Evolutionary conservation across 768 basidiomycete genomes (phyloP).

Genomic region (Rhodotorula sphaerocarpa): DNA sequence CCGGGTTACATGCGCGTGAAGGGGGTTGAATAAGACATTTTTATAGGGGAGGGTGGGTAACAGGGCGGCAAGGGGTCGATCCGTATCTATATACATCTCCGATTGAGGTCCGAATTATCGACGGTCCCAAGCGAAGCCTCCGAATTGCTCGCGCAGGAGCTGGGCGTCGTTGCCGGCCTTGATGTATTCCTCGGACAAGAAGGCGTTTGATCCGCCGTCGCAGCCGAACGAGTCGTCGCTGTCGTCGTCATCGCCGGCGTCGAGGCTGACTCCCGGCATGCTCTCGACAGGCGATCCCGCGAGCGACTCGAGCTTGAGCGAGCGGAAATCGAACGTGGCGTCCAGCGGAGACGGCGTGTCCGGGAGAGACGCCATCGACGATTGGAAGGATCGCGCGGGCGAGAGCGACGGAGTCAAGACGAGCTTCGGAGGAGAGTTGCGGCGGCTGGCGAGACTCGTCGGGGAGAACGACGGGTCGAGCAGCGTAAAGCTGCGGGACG

Average conservation of each 20-base stretch:
- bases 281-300: neutral
- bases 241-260: neutral
- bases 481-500: neutral
- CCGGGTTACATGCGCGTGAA: no score
- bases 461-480: slow-evolving; percentile 1
- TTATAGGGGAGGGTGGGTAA: no score
- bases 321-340: slow-evolving; percentile 22
- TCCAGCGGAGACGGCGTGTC: slow-evolving; percentile 17
- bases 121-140: slow-evolving; percentile 9
- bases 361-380: neutral
- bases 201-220: neutral
- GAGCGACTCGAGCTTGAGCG: slow-evolving; percentile 22
- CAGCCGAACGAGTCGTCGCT: slow-evolving; percentile 6
- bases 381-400: slow-evolving; percentile 2
- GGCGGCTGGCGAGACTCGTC: neutral
- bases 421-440: slow-evolving; percentile 3
- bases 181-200: slow-evolving; percentile 13
- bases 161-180: slow-evolving; percentile 20
- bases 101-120: neutral
- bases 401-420: slow-evolving; percentile 20
- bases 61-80: no score
- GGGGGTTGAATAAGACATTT: no score
- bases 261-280: neutral
- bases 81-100: neutral
- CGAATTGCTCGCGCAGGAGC: slow-evolving; percentile 5